Evolutionary conservation across 2,329 filamentous ascomycete genomes (phyloP).

Genomic region (Ilyonectria sp.): DNA sequence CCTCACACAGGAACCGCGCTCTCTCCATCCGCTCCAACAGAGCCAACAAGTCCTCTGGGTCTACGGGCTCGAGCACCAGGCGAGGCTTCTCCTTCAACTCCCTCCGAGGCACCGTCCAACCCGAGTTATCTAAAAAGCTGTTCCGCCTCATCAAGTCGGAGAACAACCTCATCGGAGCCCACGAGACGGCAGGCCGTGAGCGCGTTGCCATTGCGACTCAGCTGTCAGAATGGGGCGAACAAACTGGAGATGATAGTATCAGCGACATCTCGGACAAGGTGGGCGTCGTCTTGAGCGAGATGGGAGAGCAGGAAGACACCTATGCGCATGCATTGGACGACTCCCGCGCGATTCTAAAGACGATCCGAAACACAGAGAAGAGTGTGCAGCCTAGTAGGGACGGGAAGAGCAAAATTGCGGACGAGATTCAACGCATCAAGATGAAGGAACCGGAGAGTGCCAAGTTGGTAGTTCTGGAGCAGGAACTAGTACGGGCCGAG

Average conservation of each 20-base stretch:
- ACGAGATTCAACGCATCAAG: conserved; percentile 94
- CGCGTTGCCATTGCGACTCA: conserved; percentile 88
- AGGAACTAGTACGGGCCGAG: conserved; percentile 96
- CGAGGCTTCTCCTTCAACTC: conserved; percentile 89
- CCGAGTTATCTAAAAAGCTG: conserved; percentile 90
- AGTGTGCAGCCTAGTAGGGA: conserved; percentile 95
- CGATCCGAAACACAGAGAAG: conserved; percentile 94
- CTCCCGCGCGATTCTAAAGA: conserved; percentile 85
- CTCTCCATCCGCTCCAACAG: conserved; percentile 81
- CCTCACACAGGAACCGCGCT: conserved; percentile 75
- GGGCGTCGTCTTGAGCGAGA: conserved; percentile 90
- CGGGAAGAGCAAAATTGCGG: conserved; percentile 87
- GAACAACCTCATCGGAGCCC: conserved; percentile 87
- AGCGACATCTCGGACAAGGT: conserved; percentile 96
- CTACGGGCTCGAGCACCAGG: conserved; percentile 60
- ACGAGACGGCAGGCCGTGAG: conserved; percentile 89
- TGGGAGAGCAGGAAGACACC: conserved; percentile 92
- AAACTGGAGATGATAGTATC: conserved; percentile 88
- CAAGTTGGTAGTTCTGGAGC: conserved; percentile 87
- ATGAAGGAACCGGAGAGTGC: conserved; percentile 91
- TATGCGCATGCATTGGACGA: conserved; percentile 93
- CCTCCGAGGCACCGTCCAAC: conserved; percentile 86
- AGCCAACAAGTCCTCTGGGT: conserved; percentile 57
- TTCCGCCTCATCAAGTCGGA: conserved; percentile 95
- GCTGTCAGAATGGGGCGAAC: conserved; percentile 96